Evolutionary conservation across 495 filamentous ascomycete genomes (phyloP).

Genomic region (Penicillium cosmopolitanum): DNA sequence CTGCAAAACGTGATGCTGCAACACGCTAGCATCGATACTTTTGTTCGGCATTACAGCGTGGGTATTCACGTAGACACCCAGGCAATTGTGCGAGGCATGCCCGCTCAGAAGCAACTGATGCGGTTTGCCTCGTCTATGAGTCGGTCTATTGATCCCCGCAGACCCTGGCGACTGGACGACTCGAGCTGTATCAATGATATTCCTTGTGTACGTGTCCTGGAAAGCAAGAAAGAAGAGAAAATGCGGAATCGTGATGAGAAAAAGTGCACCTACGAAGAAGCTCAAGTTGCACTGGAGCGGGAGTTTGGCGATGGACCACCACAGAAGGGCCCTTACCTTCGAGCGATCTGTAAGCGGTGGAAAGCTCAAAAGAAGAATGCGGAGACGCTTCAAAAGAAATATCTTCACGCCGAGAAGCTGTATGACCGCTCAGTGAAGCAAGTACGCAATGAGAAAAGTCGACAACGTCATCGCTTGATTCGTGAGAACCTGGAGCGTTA

Average conservation of each 20-base stretch:
- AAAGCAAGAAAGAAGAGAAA: constrained; percentile 13
- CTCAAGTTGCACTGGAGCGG: constrained; percentile 11
- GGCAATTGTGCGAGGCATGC: constrained; percentile 34
- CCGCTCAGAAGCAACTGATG: constrained; percentile 36
- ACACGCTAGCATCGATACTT: constrained; percentile 39
- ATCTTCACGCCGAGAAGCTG: constrained; percentile 22
- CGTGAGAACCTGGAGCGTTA: constrained; percentile 32
- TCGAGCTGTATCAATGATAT: constrained; percentile 26
- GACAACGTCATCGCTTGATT: constrained; percentile 26
- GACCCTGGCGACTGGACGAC: constrained; percentile 28
- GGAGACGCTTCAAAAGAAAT: constrained; percentile 15
- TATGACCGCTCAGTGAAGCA: constrained; percentile 19
- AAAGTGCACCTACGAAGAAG: constrained; percentile 19
- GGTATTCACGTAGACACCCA: constrained; percentile 38
- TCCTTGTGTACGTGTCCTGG: constrained; percentile 15
- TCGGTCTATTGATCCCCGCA: constrained; percentile 39
- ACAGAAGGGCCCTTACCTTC: neutral
- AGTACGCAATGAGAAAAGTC: constrained; percentile 29
- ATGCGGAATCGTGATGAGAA: constrained; percentile 17
- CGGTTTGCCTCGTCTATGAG: constrained; percentile 36
- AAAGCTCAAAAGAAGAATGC: constrained; percentile 10
- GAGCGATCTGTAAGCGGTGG: constrained; percentile 2
- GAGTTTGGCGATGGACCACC: constrained; percentile 16
- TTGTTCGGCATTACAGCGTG: constrained; percentile 41
- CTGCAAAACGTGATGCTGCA: constrained; percentile 45